Conservation (phyloP, 176 grass and related monocot genomes). For the Raddia guianensis region DNA sequence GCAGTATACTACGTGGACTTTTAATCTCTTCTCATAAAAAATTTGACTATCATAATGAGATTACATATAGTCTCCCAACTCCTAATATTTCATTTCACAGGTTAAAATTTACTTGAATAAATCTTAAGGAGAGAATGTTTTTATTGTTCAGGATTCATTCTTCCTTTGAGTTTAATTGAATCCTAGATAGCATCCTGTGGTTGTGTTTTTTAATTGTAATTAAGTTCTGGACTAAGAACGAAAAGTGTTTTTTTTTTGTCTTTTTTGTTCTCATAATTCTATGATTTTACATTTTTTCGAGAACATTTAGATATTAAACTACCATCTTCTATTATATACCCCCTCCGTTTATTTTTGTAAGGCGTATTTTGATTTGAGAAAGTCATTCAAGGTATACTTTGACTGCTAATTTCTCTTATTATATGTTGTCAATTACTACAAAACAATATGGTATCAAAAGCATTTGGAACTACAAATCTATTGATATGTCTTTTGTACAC, state of each 20-base stretch:
- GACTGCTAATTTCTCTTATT: no score
- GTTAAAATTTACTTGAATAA: constrained; percentile 21
- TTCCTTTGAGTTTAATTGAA: neutral
- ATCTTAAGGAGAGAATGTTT: constrained; percentile 15
- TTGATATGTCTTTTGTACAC: no score
- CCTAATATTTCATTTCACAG: neutral
- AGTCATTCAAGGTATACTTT: no score
- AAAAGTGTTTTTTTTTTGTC: constrained; percentile 8
- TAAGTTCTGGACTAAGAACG: neutral
- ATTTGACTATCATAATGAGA: neutral
- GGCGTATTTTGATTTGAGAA: no score
- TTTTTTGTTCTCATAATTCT: neutral
- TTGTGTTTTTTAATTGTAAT: neutral
- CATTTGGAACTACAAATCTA: no score
- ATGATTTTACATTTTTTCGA: neutral
- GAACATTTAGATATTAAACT: constrained; percentile 3
- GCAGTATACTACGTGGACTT: neutral
- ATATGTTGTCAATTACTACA: no score
- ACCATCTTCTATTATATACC: neutral
- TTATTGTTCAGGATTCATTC: neutral
- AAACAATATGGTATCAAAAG: no score
- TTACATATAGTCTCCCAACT: neutral
- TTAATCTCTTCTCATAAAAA: constrained; percentile 1
- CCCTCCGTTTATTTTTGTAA: no score
- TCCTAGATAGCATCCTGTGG: neutral